phyloP scores from a whole-genome alignment of 2,329 filamentous ascomycete species.

The Phialemonium atrogriseum region DNA sequence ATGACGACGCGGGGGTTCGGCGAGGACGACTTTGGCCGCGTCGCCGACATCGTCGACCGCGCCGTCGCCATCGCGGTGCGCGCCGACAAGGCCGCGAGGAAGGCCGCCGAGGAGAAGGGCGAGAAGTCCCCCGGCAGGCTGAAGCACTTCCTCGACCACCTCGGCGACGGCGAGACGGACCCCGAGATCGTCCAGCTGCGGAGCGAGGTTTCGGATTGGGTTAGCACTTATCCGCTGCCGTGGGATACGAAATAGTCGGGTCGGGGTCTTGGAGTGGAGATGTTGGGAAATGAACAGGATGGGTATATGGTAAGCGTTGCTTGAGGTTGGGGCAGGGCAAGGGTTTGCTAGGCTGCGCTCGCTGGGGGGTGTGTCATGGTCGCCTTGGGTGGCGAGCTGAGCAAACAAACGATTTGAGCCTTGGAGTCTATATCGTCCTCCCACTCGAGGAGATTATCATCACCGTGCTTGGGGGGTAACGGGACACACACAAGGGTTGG shows the following conservation, averaged over 20 bases:
- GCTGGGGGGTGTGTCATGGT: too few species aligned
- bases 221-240: slow-evolving; percentile 63
- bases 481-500: too few species aligned
- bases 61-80: slow-evolving; percentile 72
- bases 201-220: slow-evolving; percentile 71
- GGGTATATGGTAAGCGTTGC: too few species aligned
- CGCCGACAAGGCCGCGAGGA: slow-evolving; percentile 63
- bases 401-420: too few species aligned
- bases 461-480: too few species aligned
- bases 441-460: too few species aligned
- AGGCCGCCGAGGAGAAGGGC: slow-evolving; percentile 57
- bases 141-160: slow-evolving; percentile 59
- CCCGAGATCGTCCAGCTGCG: slow-evolving; percentile 65
- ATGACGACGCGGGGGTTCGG: slow-evolving; percentile 97
- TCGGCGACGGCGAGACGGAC: slow-evolving; percentile 59
- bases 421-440: too few species aligned
- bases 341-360: too few species aligned
- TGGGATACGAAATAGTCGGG: slow-evolving; percentile 54
- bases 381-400: too few species aligned
- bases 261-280: too few species aligned
- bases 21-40: slow-evolving; percentile 78
- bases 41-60: slow-evolving; percentile 78
- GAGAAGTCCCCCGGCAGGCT: slow-evolving; percentile 54
- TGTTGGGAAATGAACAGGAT: too few species aligned
- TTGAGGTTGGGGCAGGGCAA: too few species aligned